Evolutionary conservation across 768 basidiomycete species (phyloP).

Genomic region (Boletus sp.): DNA sequence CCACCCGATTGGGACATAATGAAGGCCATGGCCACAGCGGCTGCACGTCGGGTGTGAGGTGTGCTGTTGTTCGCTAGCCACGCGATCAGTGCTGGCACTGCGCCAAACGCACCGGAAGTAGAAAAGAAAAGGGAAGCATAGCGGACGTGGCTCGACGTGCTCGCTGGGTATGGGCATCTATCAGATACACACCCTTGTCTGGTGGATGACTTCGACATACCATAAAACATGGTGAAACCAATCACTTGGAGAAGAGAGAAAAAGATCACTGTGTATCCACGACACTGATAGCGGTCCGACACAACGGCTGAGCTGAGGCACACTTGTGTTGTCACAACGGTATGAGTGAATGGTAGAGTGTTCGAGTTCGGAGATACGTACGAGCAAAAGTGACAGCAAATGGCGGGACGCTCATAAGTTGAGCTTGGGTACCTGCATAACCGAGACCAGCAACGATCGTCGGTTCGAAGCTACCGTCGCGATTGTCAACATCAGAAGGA

Average conservation of each 20-base stretch:
- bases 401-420: conserved; percentile 57
- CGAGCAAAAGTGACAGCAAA: conserved; percentile 27
- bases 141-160: conserved; percentile 38
- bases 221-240: conserved; percentile 1
- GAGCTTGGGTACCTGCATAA: conserved; percentile 48
- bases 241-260: too few species aligned
- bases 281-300: conserved; percentile 45
- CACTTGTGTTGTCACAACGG: conserved; percentile 24
- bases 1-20: conserved; percentile 57
- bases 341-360: neutral
- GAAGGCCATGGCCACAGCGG: conserved; percentile 54
- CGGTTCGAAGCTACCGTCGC: neutral
- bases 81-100: conserved; percentile 51
- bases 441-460: conserved; percentile 65
- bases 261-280: too few species aligned
- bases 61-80: conserved; percentile 65
- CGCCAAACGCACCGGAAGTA: conserved; percentile 49
- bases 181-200: neutral
- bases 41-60: conserved; percentile 56
- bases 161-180: conserved; percentile 2
- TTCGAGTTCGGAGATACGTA: conserved; percentile 36
- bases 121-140: conserved; percentile 59
- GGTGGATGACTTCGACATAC: conserved; percentile 30
- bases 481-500: conserved; percentile 37
- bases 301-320: conserved; percentile 42